Percentiles rank a stretch among this genome's conserved stretches.
Evolutionary conservation across 148 eudicot genomes (phyloP).

Genomic region (Mesembryanthemum crystallinum): DNA sequence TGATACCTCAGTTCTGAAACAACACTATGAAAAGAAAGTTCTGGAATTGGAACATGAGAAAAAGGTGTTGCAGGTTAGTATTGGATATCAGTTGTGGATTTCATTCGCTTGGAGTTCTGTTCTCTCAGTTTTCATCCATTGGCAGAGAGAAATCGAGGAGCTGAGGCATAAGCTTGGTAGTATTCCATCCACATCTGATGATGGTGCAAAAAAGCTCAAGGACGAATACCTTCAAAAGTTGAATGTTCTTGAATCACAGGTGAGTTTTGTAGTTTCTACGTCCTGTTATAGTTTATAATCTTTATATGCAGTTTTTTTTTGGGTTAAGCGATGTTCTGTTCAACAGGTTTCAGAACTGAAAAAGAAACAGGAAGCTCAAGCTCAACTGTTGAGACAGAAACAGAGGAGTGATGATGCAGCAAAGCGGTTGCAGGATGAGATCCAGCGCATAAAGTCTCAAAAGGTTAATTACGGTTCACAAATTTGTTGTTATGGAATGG

Average conservation of each 20-base stretch:
- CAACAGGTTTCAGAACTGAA: conserved; percentile 77
- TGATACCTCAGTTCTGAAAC: conserved; percentile 77
- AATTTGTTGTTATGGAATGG: background rate
- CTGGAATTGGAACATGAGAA: conserved; percentile 87
- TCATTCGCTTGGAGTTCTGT: background rate
- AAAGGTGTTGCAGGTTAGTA: conserved; percentile 66
- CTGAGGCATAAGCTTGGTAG: conserved; percentile 67
- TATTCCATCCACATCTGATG: conserved; percentile 66
- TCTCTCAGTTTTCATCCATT: conserved; percentile 21
- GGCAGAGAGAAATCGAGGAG: conserved; percentile 87
- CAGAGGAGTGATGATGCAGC: conserved; percentile 98
- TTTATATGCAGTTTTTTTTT: background rate
- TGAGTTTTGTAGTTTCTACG: conserved; percentile 18
- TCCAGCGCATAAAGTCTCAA: conserved; percentile 88
- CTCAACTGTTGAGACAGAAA: conserved; percentile 85
- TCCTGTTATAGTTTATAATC: background rate
- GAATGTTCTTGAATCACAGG: conserved; percentile 84
- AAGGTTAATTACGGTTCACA: conserved; percentile 49
- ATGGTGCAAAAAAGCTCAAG: conserved; percentile 84
- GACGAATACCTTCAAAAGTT: conserved; percentile 93
- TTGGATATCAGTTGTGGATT: background rate
- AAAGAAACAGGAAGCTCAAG: conserved; percentile 98
- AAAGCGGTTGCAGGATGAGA: conserved; percentile 85
- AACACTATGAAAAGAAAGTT: conserved; percentile 91
- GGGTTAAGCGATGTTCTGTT: background rate